Conservation (phyloP, 305 asterid species). For the Fraxinus floribunda region DNA sequence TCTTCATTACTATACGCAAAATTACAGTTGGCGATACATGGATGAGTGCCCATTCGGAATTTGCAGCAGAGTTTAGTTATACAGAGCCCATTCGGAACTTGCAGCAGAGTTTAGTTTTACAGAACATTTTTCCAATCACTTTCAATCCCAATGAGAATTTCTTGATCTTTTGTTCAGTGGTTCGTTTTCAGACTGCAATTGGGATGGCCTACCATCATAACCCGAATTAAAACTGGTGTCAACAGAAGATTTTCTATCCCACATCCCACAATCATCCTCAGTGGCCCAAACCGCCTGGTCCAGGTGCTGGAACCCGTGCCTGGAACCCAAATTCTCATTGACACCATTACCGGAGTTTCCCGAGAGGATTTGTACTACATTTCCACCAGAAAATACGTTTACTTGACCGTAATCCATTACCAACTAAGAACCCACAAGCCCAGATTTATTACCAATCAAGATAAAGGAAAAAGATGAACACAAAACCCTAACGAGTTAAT, state of each 20-base stretch:
- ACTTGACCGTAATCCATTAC: constrained; percentile 59
- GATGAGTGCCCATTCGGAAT: constrained; percentile 67
- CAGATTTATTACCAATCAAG: constrained; percentile 20
- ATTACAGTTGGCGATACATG: constrained; percentile 67
- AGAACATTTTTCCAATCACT: constrained; percentile 83
- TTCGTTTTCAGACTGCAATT: constrained; percentile 45
- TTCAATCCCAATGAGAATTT: constrained; percentile 49
- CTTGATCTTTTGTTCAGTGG: constrained; percentile 56
- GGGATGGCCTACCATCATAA: constrained; percentile 51
- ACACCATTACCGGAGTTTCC: constrained; percentile 41
- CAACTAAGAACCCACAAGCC: constrained; percentile 9
- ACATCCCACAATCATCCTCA: constrained; percentile 68
- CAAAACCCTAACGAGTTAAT: constrained; percentile 21
- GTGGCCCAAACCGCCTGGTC: constrained; percentile 79
- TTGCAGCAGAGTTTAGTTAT: constrained; percentile 61
- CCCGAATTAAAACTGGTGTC: constrained; percentile 41
- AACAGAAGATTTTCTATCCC: constrained; percentile 51
- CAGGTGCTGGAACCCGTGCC: background rate
- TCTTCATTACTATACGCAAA: constrained; percentile 77
- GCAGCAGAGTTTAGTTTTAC: constrained; percentile 63
- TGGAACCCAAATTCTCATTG: constrained; percentile 47
- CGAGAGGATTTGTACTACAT: constrained; percentile 53
- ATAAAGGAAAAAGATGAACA: background rate
- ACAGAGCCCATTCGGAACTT: constrained; percentile 57
- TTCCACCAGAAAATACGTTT: constrained; percentile 41